These are phyloP conservation scores for Trypanosoma congolense DNA, from an alignment of 208 protist species.

Conservation along the genomic window DNA sequence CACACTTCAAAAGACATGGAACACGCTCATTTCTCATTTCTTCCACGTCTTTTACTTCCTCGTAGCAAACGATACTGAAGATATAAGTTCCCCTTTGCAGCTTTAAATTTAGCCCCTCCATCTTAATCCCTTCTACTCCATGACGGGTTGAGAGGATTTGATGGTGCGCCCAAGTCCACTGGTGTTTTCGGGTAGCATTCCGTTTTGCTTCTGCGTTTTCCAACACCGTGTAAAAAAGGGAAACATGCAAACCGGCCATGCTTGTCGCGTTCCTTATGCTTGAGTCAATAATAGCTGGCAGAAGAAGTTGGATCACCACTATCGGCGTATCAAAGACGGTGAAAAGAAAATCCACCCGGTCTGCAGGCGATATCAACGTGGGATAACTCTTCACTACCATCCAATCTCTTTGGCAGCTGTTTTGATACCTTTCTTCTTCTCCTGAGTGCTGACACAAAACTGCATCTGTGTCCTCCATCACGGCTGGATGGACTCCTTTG, in stretches of 20 bases:
- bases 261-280: conserved; percentile 2
- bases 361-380: background rate
- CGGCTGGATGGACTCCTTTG: conserved; percentile 44
- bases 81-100: conserved; percentile 21
- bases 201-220: conserved; percentile 2
- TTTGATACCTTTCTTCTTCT: background rate
- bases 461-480: conserved; percentile 39
- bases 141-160: conserved; percentile 2
- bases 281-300: conserved; percentile 13
- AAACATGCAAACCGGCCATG: conserved; percentile 8
- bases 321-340: conserved; percentile 21
- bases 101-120: conserved; percentile 7
- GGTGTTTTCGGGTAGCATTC: no score
- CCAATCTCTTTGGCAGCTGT: conserved; percentile 3
- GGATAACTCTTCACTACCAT: conserved; percentile 15
- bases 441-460: background rate
- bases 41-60: background rate
- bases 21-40: background rate
- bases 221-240: conserved; percentile 18
- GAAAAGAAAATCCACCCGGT: conserved; percentile 15
- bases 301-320: conserved; percentile 10
- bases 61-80: conserved; percentile 14
- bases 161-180: conserved; percentile 21
- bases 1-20: conserved; percentile 11
- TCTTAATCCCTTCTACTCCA: conserved; percentile 4